Evolutionary conservation across 1,284 basidiomycete genomes (phyloP), one percentile per base, ranked within the genome.

Genomic region (Cutaneotrichosporon sp.): DNA sequence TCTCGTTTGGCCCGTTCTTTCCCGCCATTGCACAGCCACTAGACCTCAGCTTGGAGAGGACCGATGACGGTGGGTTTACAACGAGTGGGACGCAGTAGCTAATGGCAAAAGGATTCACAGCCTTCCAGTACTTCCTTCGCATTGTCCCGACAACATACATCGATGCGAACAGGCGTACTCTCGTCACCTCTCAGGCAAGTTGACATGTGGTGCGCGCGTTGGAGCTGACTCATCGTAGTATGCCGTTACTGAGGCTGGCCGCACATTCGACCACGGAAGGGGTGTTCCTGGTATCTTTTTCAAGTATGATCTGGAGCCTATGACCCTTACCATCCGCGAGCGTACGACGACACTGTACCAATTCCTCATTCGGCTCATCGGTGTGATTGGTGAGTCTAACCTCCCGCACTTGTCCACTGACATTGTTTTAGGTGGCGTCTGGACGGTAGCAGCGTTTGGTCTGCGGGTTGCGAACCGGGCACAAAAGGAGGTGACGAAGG

Each of bases 1-100:
- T 97, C 72, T 96, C 91, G 1, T 97, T 97, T 65, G 94, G 94
- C 0, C 88, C 91, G 0, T 88, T 89, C 78, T 97, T 97, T 78
- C 94, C 94, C 1, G 87, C 92, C 48, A 97, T 98, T 55, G 81
- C 84, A 0, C 94, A 98, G 72, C 94, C 94, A 3, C 81, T 98
- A 34, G 94, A 97, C 66, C 84, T 90, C 68, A 89, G 88, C 0
- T 86, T 88, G 55, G 91, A 97, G 70, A 73, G 86, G 1, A 85
- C 93, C 0, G 73, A 83, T 34, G 26, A 36, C 15, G 9, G 21
- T 17, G 33, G 26, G n/a, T 21, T 14, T 17, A 38, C 15, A 5
- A n/a, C 5, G 8, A 5, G 9, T 40, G 26, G 26, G 26, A 30
- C 26, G 26, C 4, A 14, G 22, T 43, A 15, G 41, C n/a, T 43